These are phyloP conservation scores for Starmerella etchellsii DNA, from an alignment of 805 yeast genomes.

Conservation along the genomic window DNA sequence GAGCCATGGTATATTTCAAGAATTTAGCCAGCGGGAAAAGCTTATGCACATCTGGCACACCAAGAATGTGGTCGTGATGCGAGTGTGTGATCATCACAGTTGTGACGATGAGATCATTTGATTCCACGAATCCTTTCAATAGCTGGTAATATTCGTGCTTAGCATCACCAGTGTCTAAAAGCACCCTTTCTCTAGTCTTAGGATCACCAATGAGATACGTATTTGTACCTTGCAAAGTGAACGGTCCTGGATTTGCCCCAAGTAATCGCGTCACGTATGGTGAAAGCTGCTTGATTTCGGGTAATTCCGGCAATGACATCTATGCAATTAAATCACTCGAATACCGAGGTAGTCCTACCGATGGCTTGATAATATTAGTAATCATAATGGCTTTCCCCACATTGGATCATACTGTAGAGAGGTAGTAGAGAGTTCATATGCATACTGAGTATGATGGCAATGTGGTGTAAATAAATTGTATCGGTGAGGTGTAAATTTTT, in stretches of 20 bases:
- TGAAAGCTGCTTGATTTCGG: slow-evolving; percentile 19
- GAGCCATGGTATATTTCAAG: slow-evolving; percentile 8
- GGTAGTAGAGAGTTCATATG: no score
- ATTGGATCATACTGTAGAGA: no score
- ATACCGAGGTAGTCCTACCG: no score
- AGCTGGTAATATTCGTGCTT: slow-evolving; percentile 21
- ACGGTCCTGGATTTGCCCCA: slow-evolving; percentile 29
- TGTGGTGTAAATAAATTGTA: no score
- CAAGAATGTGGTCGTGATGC: slow-evolving; percentile 29
- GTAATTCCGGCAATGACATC: slow-evolving; percentile 12
- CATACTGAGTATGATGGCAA: no score
- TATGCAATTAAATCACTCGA: no score
- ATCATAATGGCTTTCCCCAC: no score
- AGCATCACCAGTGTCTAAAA: slow-evolving; percentile 30
- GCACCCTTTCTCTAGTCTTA: slow-evolving; percentile 18
- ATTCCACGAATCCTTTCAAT: slow-evolving; percentile 20
- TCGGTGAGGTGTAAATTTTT: no score
- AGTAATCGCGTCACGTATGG: slow-evolving; percentile 27
- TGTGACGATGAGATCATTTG: slow-evolving; percentile 5
- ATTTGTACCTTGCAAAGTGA: slow-evolving; percentile 31
- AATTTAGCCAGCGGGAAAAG: slow-evolving; percentile 12
- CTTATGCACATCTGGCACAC: slow-evolving; percentile 19
- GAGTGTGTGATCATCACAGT: slow-evolving; percentile 28
- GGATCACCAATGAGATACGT: slow-evolving; percentile 30
- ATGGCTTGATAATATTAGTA: no score